Conservation (phyloP, 805 yeast genomes). For the Teunomyces funiuensis region DNA sequence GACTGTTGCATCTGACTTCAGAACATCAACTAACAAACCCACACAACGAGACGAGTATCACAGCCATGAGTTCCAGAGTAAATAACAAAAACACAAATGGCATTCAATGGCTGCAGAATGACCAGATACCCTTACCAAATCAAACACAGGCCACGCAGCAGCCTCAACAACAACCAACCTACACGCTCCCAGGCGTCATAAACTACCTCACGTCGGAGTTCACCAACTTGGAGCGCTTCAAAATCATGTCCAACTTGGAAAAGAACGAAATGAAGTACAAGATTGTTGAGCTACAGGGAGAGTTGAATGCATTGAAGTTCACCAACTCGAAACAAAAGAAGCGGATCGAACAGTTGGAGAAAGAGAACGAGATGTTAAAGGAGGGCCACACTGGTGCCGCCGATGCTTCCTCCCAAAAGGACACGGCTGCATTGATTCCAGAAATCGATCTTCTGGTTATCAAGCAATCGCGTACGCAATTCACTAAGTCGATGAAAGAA, state of each 20-base stretch:
- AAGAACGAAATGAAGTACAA: slow-evolving; percentile 51
- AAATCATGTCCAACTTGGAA: slow-evolving; percentile 54
- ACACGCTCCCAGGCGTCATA: slow-evolving; percentile 59
- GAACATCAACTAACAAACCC: not conserved
- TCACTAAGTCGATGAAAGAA: slow-evolving; percentile 37
- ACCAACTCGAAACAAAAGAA: slow-evolving; percentile 41
- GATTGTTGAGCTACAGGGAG: slow-evolving; percentile 53
- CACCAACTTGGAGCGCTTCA: slow-evolving; percentile 41
- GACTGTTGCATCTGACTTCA: not conserved
- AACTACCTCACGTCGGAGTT: slow-evolving; percentile 60
- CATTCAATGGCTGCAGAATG: slow-evolving; percentile 5
- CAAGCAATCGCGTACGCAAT: slow-evolving; percentile 31
- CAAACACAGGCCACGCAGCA: slow-evolving; percentile 2
- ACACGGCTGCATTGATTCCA: slow-evolving; percentile 20
- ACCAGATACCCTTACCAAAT: slow-evolving; percentile 10
- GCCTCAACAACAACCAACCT: slow-evolving; percentile 23
- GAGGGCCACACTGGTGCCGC: not conserved
- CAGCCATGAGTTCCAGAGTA: slow-evolving; percentile 4
- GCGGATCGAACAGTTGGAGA: slow-evolving; percentile 40
- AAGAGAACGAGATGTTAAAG: slow-evolving; percentile 15
- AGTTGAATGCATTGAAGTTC: slow-evolving; percentile 44
- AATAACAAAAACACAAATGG: slow-evolving; percentile 5
- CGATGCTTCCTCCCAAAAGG: not conserved
- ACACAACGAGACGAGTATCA: not conserved
- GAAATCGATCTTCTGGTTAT: slow-evolving; percentile 33